phyloP scores from a whole-genome alignment of 1,139 yeast genomes.

The Candida albicans region DNA sequence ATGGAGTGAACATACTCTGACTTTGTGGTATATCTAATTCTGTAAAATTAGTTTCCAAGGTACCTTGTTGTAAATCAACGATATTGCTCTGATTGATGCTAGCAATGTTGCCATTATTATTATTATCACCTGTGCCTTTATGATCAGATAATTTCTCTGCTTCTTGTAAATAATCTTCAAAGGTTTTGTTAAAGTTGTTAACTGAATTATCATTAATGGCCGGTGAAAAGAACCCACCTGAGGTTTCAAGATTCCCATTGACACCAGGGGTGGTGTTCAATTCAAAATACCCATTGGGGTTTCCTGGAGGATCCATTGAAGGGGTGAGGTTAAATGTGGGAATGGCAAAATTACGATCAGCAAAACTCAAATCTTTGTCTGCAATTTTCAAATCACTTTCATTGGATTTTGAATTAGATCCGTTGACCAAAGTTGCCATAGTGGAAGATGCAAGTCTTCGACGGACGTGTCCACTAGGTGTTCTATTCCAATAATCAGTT shows the following conservation, averaged over 20 bases:
- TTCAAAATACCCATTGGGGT: constrained; percentile 38
- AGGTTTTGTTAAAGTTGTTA: constrained; percentile 15
- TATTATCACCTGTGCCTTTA: not conserved
- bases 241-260: not conserved
- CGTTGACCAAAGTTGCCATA: constrained; percentile 4
- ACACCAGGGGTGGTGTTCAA: constrained; percentile 6
- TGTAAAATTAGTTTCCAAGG: constrained; percentile 3
- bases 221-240: constrained; percentile 17
- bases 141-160: constrained; percentile 3
- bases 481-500: constrained; percentile 18
- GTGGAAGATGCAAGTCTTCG: constrained; percentile 8
- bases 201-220: constrained; percentile 11
- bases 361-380: constrained; percentile 11
- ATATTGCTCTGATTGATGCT: not conserved
- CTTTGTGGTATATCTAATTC: constrained; percentile 3
- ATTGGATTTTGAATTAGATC: not conserved
- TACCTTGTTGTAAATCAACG: not conserved
- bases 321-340: constrained; percentile 32
- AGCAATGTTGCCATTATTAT: not conserved
- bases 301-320: constrained; percentile 43
- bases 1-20: constrained; percentile 6
- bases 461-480: constrained; percentile 8
- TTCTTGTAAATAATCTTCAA: constrained; percentile 15
- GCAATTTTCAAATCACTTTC: constrained; percentile 7
- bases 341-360: constrained; percentile 8